A percentile compares a stretch with the other conserved stretches of the same genome.
These are phyloP conservation scores for Dendrobium nobile DNA, from an alignment of 106 monocot genomes.

Conservation along the genomic window DNA sequence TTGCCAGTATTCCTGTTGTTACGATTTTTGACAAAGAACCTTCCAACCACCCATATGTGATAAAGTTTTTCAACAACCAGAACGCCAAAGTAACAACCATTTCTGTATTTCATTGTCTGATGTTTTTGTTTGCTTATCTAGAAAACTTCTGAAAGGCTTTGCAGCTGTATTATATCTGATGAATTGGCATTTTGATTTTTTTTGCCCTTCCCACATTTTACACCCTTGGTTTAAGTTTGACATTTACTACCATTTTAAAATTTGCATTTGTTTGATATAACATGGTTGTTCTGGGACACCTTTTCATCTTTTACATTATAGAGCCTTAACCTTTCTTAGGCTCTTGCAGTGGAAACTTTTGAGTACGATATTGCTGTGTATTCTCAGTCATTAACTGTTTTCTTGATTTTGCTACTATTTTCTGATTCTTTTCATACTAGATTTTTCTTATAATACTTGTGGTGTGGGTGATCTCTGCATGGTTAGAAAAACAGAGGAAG, in stretches of 20 bases:
- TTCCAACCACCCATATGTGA: slow-evolving; percentile 55
- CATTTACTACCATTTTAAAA: not conserved
- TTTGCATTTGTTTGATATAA: not conserved
- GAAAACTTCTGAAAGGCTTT: not conserved
- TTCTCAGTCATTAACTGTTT: not conserved
- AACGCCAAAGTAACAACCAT: slow-evolving; percentile 56
- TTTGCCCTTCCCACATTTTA: not conserved
- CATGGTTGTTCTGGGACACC: not conserved
- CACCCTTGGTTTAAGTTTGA: not conserved
- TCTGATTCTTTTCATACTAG: not conserved
- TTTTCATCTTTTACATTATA: not conserved
- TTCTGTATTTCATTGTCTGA: not conserved
- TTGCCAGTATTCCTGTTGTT: slow-evolving; percentile 49
- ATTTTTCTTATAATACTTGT: too few species aligned
- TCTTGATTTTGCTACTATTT: not conserved
- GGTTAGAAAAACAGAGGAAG: too few species aligned
- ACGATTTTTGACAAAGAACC: slow-evolving; percentile 68
- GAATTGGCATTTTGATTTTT: not conserved
- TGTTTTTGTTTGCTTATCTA: not conserved
- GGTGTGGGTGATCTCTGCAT: too few species aligned
- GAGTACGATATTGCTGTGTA: not conserved
- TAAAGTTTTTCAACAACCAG: slow-evolving; percentile 68
- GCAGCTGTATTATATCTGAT: not conserved
- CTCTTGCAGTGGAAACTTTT: not conserved
- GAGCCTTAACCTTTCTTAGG: not conserved